phyloP scores from a whole-genome alignment of 1,139 yeast species.

The Nakaseomyces bracarensis region DNA sequence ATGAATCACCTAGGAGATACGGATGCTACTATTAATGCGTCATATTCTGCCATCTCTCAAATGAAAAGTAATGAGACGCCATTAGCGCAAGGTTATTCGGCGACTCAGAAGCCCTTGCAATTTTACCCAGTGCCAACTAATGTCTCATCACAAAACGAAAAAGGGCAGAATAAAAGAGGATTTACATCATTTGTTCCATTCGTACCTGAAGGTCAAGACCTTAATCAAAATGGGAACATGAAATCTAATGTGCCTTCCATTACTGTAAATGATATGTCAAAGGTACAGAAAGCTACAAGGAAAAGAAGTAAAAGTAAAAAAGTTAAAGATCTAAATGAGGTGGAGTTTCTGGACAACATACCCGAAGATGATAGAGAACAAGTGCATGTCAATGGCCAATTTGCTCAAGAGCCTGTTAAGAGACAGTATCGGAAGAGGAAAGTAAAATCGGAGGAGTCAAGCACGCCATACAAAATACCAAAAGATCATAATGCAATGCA shows the following conservation, averaged over 20 bases:
- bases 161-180: not conserved
- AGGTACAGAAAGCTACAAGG: not conserved
- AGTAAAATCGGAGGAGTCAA: not conserved
- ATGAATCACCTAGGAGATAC: constrained; percentile 9
- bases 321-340: not conserved
- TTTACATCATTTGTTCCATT: constrained; percentile 5
- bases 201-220: constrained; percentile 5
- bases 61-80: constrained; percentile 17
- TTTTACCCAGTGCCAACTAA: constrained; percentile 28
- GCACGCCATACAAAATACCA: not conserved
- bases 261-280: constrained; percentile 4
- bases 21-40: constrained; percentile 10
- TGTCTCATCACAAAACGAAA: not conserved
- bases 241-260: constrained; percentile 1
- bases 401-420: not conserved
- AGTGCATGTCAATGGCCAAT: not conserved
- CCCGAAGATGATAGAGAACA: constrained; percentile 5
- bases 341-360: constrained; percentile 2
- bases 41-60: constrained; percentile 12
- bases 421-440: constrained; percentile 5
- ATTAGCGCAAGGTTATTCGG: constrained; percentile 19
- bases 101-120: constrained; percentile 31
- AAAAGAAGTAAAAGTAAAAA: not conserved
- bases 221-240: not conserved
- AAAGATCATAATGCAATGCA: constrained; percentile 2